Evolutionary conservation across 306 rosid genomes (phyloP).

Genomic region (Sicyos baderoa): DNA sequence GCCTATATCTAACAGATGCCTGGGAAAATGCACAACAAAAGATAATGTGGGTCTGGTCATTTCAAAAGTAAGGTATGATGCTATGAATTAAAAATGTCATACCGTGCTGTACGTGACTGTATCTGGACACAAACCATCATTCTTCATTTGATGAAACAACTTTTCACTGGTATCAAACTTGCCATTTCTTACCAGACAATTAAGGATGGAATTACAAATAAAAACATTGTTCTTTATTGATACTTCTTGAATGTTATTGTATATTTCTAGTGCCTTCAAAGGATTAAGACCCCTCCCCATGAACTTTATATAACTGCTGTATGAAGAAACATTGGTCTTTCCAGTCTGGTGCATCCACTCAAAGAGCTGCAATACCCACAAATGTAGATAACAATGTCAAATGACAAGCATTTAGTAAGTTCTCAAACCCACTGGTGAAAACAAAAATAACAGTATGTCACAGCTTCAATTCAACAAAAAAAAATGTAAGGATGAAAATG

Average conservation of each 20-base stretch:
- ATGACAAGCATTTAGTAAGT: not conserved
- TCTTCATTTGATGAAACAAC: constrained; percentile 68
- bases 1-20: not conserved
- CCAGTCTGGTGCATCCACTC: constrained; percentile 76
- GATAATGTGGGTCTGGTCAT: not conserved
- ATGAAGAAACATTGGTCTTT: constrained; percentile 55
- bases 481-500: not conserved
- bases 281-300: constrained; percentile 62
- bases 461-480: not conserved
- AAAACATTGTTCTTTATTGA: constrained; percentile 41
- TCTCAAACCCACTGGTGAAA: constrained; percentile 10
- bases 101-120: constrained; percentile 80
- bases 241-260: constrained; percentile 50
- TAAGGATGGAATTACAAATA: constrained; percentile 70
- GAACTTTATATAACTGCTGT: constrained; percentile 56
- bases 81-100: constrained; percentile 23
- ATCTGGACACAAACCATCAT: constrained; percentile 64
- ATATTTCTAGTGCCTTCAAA: constrained; percentile 45
- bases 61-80: not conserved
- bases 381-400: not conserved
- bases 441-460: not conserved
- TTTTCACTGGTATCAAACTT: constrained; percentile 49
- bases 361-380: constrained; percentile 56
- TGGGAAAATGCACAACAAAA: not conserved
- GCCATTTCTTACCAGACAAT: constrained; percentile 54